Conservation (phyloP, 768 basidiomycete species). For the Trametes meyenii region DNA sequence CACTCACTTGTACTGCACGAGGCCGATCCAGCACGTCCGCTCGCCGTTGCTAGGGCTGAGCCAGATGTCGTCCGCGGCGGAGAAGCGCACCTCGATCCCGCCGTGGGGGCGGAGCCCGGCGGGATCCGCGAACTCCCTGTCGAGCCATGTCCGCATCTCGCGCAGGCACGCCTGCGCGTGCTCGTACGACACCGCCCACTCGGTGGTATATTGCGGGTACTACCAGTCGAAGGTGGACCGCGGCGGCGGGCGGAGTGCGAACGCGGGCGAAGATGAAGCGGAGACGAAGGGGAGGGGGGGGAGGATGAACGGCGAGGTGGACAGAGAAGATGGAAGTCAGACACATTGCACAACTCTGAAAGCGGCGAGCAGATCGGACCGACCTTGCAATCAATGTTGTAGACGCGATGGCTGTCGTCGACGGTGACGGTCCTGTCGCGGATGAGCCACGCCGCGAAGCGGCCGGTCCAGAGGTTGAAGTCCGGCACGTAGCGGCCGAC, state of each 20-base stretch:
- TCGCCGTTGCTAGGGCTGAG: constrained; percentile 84
- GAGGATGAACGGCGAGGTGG: constrained; percentile 3
- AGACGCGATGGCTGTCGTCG: constrained; percentile 80
- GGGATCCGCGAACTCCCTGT: constrained; percentile 63
- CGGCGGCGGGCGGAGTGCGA: background rate
- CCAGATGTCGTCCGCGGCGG: constrained; percentile 90
- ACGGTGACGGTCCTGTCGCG: constrained; percentile 57
- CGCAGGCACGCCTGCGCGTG: constrained; percentile 66
- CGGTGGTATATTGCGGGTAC: constrained; percentile 93
- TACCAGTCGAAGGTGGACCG: constrained; percentile 34
- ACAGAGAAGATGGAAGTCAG: background rate
- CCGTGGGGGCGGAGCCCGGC: constrained; percentile 87
- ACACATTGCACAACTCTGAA: background rate
- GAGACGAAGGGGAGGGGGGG: background rate
- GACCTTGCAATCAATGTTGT: constrained; percentile 93
- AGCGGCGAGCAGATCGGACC: constrained; percentile 35
- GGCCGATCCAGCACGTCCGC: constrained; percentile 91
- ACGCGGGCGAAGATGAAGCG: background rate
- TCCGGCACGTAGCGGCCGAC: constrained; percentile 63
- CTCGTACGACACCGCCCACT: constrained; percentile 87
- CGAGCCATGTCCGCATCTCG: constrained; percentile 74
- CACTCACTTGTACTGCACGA: constrained; percentile 93
- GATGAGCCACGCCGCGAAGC: constrained; percentile 70
- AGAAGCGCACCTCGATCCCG: constrained; percentile 90
- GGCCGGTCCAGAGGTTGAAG: constrained; percentile 66